A percentile compares a stretch with the other conserved stretches of the same genome.
phyloP scores from a whole-genome alignment of 176 grass and related monocot species.

The Bolboschoenus planiculmis region DNA sequence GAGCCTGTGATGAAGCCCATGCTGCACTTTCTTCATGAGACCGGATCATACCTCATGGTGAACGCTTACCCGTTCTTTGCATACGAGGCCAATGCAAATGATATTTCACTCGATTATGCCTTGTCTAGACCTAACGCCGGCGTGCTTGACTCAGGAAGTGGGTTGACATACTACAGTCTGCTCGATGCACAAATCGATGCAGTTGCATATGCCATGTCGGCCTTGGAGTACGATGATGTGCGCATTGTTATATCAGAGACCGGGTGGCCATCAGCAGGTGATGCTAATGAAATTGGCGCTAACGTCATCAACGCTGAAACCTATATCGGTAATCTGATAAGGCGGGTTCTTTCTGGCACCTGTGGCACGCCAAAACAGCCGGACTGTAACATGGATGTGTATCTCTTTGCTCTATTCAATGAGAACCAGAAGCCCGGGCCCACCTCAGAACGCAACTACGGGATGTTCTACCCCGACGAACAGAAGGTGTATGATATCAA shows the following conservation, averaged over 20 bases:
- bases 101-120: slow-evolving; percentile 78
- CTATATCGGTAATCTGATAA: slow-evolving; percentile 63
- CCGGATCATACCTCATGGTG: slow-evolving; percentile 60
- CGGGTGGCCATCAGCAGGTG: slow-evolving; percentile 86
- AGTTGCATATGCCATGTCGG: slow-evolving; percentile 52
- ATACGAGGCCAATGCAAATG: slow-evolving; percentile 48
- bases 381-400: slow-evolving; percentile 60
- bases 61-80: slow-evolving; percentile 94
- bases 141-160: slow-evolving; percentile 31
- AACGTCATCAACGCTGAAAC: slow-evolving; percentile 41
- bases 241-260: slow-evolving; percentile 76
- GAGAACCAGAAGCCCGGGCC: slow-evolving; percentile 95
- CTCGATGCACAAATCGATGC: slow-evolving; percentile 93
- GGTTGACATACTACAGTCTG: slow-evolving; percentile 72
- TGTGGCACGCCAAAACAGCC: slow-evolving; percentile 54
- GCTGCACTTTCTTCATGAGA: slow-evolving; percentile 49
- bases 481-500: slow-evolving; percentile 77
- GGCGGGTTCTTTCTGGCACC: slow-evolving; percentile 70
- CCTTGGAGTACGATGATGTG: slow-evolving; percentile 39
- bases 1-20: slow-evolving; percentile 58
- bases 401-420: slow-evolving; percentile 93
- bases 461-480: slow-evolving; percentile 78
- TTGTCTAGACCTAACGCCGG: slow-evolving; percentile 78
- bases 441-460: slow-evolving; percentile 78
- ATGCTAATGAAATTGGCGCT: slow-evolving; percentile 44